Evolutionary conservation across 495 filamentous ascomycete genomes (phyloP).

Genomic region (Podospora tetraspora): DNA sequence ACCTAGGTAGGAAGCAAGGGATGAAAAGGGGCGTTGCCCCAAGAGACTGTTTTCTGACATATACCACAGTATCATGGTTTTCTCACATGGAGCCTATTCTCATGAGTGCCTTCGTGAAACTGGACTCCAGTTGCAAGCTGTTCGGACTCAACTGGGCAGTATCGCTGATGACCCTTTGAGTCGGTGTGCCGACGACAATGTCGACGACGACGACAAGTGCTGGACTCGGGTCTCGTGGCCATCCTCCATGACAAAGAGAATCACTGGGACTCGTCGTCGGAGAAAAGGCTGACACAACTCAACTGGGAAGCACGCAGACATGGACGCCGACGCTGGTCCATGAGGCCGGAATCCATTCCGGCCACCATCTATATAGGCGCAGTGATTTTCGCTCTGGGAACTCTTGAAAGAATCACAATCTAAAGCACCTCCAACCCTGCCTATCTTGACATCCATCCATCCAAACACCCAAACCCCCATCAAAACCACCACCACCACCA

Average conservation of each 20-base stretch:
- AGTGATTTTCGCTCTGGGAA: slow-evolving; percentile 29
- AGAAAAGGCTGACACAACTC: background rate
- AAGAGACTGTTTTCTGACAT: background rate
- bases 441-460: background rate
- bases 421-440: slow-evolving; percentile 5
- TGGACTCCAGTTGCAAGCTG: too few relatives aligned
- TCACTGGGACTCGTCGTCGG: background rate
- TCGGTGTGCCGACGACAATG: background rate
- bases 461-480: background rate
- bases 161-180: background rate
- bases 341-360: slow-evolving; percentile 60
- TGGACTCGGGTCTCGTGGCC: slow-evolving; percentile 5
- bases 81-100: too few relatives aligned
- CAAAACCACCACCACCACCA: slow-evolving; percentile 13
- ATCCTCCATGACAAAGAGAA: slow-evolving; percentile 30
- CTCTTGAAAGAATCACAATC: slow-evolving; percentile 19
- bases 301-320: slow-evolving; percentile 4
- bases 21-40: background rate
- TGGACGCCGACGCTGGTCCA: slow-evolving; percentile 1
- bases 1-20: background rate
- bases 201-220: background rate
- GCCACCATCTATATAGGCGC: slow-evolving; percentile 54
- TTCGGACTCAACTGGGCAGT: background rate
- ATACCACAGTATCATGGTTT: too few relatives aligned
- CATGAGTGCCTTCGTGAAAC: too few relatives aligned